phyloP scores from a whole-genome alignment of 1,284 basidiomycete genomes.

The Calocybe gambosa region DNA sequence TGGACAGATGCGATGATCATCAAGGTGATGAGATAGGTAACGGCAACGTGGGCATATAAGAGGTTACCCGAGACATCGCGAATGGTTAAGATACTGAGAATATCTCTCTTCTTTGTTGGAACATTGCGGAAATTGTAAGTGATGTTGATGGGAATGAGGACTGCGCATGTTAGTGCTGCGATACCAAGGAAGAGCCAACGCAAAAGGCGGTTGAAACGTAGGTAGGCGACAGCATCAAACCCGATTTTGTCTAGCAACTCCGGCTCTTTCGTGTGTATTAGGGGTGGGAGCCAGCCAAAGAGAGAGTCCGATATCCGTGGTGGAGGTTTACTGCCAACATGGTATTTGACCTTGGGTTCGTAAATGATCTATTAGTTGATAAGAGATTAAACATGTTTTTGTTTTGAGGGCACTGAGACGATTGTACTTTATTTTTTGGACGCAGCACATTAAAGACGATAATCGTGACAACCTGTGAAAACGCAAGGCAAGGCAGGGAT shows the following conservation, averaged over 20 bases:
- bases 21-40: conserved; percentile 68
- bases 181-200: conserved; percentile 73
- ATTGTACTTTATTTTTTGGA: conserved; percentile 67
- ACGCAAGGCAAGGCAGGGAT: conserved; percentile 1
- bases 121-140: conserved; percentile 61
- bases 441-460: conserved; percentile 72
- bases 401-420: neutral
- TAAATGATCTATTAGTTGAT: conserved; percentile 46
- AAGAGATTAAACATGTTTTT: conserved; percentile 2
- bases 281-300: conserved; percentile 85
- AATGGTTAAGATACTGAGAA: conserved; percentile 74
- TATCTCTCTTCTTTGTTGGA: conserved; percentile 41
- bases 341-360: conserved; percentile 86
- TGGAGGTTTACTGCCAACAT: conserved; percentile 74
- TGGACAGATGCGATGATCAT: conserved; percentile 62
- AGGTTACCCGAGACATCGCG: conserved; percentile 62
- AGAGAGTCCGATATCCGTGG: conserved; percentile 78
- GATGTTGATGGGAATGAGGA: conserved; percentile 79
- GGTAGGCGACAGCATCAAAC: conserved; percentile 88
- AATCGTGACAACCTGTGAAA: conserved; percentile 51
- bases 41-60: conserved; percentile 73
- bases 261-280: conserved; percentile 79
- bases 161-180: conserved; percentile 60
- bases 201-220: conserved; percentile 88
- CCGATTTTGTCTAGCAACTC: conserved; percentile 89